A percentile compares a stretch with the other conserved stretches of the same genome.
These are phyloP conservation scores for Oryza australiensis DNA, from an alignment of 176 grass and related monocot species.

Conservation along the genomic window DNA sequence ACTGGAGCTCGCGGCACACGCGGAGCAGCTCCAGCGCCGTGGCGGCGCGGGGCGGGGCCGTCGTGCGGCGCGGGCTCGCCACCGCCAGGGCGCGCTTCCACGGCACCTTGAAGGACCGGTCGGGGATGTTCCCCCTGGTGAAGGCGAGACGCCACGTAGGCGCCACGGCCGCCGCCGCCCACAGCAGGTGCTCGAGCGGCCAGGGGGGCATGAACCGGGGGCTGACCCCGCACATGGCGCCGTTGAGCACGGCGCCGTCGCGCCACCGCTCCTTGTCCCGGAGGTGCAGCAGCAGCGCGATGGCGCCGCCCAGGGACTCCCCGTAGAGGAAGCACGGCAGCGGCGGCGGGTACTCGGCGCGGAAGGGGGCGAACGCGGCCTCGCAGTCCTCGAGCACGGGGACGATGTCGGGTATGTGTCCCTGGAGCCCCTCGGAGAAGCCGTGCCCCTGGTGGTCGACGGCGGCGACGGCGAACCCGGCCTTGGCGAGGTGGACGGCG, in stretches of 20 bases:
- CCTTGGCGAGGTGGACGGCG: constrained; percentile 68
- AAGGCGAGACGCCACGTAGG: constrained; percentile 78
- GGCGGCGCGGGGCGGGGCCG: constrained; percentile 55
- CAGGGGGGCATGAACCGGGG: constrained; percentile 76
- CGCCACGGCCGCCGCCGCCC: constrained; percentile 44
- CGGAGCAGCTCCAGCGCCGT: constrained; percentile 84
- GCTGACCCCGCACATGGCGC: constrained; percentile 92
- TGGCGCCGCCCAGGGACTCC: constrained; percentile 88
- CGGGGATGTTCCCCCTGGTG: constrained; percentile 69
- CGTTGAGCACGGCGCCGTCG: constrained; percentile 76
- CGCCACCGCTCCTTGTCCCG: constrained; percentile 42
- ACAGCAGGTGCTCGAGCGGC: constrained; percentile 80
- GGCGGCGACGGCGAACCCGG: constrained; percentile 74
- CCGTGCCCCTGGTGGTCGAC: constrained; percentile 93
- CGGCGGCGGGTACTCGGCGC: constrained; percentile 61
- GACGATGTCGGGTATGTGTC: constrained; percentile 68
- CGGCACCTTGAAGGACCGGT: constrained; percentile 76
- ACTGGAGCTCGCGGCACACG: constrained; percentile 73
- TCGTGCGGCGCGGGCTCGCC: constrained; percentile 51
- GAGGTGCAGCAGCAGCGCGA: constrained; percentile 73
- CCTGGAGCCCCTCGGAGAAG: constrained; percentile 66
- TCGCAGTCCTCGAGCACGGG: constrained; percentile 82
- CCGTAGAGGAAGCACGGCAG: constrained; percentile 86
- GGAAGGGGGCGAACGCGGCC: constrained; percentile 75
- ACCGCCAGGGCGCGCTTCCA: constrained; percentile 71